Evolutionary conservation across 805 yeast species (phyloP).

Genomic region (Suhomyces tanzawaensis): DNA sequence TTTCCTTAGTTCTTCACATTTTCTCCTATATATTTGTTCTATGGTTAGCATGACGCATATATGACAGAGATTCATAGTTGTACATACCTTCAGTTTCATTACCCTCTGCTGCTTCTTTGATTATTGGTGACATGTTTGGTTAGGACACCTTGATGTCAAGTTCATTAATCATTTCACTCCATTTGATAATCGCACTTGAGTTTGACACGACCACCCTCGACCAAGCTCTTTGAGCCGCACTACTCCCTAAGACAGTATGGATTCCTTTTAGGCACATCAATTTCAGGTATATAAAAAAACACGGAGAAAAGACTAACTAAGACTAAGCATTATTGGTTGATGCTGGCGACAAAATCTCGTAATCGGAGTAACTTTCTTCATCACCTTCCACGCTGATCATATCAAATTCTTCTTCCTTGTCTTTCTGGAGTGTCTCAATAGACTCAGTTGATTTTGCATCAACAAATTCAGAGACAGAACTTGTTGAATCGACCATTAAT

Average conservation of each 20-base stretch:
- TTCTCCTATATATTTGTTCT: slow-evolving; percentile 51
- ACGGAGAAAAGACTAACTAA: no score
- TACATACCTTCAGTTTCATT: slow-evolving; percentile 41
- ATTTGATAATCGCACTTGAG: no score
- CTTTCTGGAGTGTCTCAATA: slow-evolving; percentile 3
- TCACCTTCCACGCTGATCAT: slow-evolving; percentile 32
- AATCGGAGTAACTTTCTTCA: slow-evolving; percentile 30
- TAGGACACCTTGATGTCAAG: no score
- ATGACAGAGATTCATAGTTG: background rate
- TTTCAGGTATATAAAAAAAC: no score
- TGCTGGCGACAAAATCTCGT: slow-evolving; percentile 28
- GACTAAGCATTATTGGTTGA: background rate
- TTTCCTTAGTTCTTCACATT: slow-evolving; percentile 68
- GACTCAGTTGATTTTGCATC: slow-evolving; percentile 17
- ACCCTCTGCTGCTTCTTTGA: background rate
- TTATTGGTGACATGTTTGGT: background rate
- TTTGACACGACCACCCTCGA: no score
- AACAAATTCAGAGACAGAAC: slow-evolving; percentile 16
- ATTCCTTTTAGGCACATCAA: no score
- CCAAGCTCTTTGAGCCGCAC: no score
- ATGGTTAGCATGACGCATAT: background rate
- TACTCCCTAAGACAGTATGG: no score
- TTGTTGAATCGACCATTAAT: slow-evolving; percentile 13
- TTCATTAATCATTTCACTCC: no score
- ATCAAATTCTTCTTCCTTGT: slow-evolving; percentile 29